These are phyloP conservation scores for Kodamaea sagamina DNA, from an alignment of 805 yeast species.

Conservation along the genomic window DNA sequence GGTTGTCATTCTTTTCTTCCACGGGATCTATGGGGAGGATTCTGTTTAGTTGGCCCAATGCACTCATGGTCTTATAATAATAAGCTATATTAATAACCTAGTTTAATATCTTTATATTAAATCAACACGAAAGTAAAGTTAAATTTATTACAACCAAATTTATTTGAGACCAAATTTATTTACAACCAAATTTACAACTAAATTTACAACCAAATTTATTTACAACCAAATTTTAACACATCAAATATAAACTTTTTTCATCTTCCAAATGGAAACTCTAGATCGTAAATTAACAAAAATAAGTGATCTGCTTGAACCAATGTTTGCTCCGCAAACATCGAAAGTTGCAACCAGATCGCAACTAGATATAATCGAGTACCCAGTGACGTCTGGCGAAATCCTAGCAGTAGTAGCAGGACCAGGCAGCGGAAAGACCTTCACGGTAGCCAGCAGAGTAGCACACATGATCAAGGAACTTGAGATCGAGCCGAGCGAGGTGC, in stretches of 20 bases:
- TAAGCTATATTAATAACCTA: too few relatives aligned
- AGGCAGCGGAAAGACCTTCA: constrained; percentile 71
- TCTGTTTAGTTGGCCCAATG: constrained; percentile 15
- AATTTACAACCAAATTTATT: too few relatives aligned
- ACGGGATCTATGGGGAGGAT: constrained; percentile 14
- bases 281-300: too few relatives aligned
- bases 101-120: too few relatives aligned
- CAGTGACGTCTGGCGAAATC: constrained; percentile 40
- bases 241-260: too few relatives aligned
- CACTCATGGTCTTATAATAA: constrained; percentile 15
- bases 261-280: too few relatives aligned
- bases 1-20: background rate
- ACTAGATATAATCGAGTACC: constrained; percentile 43
- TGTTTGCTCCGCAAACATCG: background rate
- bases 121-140: too few relatives aligned
- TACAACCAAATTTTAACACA: too few relatives aligned
- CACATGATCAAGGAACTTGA: constrained; percentile 40
- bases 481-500: constrained; percentile 53
- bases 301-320: too few relatives aligned
- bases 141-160: too few relatives aligned
- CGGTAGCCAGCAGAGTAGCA: constrained; percentile 55
- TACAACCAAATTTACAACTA: too few relatives aligned
- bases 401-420: constrained; percentile 67
- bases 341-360: constrained; percentile 35
- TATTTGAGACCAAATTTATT: too few relatives aligned